These are phyloP conservation scores for Blastomyces gilchristii DNA, from an alignment of 2,329 filamentous ascomycete genomes.

Conservation along the genomic window DNA sequence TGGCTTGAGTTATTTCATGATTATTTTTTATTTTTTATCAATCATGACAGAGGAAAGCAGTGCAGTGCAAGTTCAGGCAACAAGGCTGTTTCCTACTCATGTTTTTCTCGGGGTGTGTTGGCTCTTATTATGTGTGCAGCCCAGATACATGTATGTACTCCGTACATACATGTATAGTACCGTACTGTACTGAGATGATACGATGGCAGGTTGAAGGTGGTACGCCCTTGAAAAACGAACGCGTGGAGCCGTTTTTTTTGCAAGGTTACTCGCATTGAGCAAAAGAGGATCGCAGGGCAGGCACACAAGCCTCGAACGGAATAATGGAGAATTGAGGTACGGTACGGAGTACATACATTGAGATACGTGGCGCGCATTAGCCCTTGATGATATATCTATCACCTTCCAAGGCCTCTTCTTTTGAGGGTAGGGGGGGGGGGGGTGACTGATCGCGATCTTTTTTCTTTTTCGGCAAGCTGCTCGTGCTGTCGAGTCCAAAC, in stretches of 20 bases:
- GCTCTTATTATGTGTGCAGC: not conserved
- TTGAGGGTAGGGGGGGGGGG: not conserved
- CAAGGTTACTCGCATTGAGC: not conserved
- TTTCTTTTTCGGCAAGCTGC: not conserved
- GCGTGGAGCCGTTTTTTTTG: not conserved
- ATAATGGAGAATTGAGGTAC: not conserved
- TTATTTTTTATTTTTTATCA: not conserved
- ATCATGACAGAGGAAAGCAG: too few species aligned
- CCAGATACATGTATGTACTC: not conserved
- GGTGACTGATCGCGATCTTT: too few species aligned
- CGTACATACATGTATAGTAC: too few species aligned
- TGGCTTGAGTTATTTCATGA: not conserved
- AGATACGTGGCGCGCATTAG: not conserved
- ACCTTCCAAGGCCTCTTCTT: not conserved
- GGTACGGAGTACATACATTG: too few species aligned
- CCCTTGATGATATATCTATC: too few species aligned
- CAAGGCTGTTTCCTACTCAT: not conserved
- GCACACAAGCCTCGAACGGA: not conserved
- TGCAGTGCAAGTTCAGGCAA: not conserved
- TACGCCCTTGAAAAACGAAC: not conserved
- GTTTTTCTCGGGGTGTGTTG: not conserved
- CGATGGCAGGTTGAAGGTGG: not conserved
- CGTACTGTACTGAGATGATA: not conserved
- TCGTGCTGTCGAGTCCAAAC: not conserved
- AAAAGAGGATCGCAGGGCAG: not conserved